Evolutionary conservation across 108 stramenopile species (phyloP), one percentile per base, ranked within the genome.

Genomic region (Schizochytrium sp.): DNA sequence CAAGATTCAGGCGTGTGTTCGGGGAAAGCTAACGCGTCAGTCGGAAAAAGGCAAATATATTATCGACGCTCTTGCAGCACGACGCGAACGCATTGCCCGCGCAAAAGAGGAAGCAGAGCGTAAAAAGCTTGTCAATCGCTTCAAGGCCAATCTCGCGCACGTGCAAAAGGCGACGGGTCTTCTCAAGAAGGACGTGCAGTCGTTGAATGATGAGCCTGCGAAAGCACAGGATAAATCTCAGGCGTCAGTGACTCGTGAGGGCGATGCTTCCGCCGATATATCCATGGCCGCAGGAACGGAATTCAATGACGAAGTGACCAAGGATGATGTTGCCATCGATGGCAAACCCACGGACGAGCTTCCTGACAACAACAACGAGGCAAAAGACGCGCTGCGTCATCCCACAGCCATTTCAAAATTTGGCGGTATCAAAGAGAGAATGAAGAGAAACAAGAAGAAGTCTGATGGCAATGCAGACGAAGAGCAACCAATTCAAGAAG

Each of bases 91-190:
- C 45, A 83, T 83, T 34, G 51, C 76, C 8, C 45, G 51, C 23
- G 76, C 45, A 0, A 83, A 34, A 45, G 48, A 83, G 76, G 76
- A 83, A 0, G 76, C 76, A 14, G 76, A 83, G 76, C 45, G 51
- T 6, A 83, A 83, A 45, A 83, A 83, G 28, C 45, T 83, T 47
- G 76, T 83, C 48, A 83, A 83, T 83, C 76, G 76, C 45, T 25
- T 83, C 48, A 83, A 83, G 51, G 51, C 45, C 45, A 83, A 83
- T 34, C n/a, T 83, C 23, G 12, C 76, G 6, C 76, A 83, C n/a
- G 48, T 83, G 12, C 45, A 83, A 23, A 47, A 34, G n/a, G 76
- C 76, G 12, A 18, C 48, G 48, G 10, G 28, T 2, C n/a, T 53
- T 12, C 6, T 83, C 48, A 69, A 69, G 34, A 14, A 28, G 63